Evolutionary conservation across 164 flowering plant species (phyloP), one percentile per base, ranked within the genome.

Genomic region (Brasenia schreberi): DNA sequence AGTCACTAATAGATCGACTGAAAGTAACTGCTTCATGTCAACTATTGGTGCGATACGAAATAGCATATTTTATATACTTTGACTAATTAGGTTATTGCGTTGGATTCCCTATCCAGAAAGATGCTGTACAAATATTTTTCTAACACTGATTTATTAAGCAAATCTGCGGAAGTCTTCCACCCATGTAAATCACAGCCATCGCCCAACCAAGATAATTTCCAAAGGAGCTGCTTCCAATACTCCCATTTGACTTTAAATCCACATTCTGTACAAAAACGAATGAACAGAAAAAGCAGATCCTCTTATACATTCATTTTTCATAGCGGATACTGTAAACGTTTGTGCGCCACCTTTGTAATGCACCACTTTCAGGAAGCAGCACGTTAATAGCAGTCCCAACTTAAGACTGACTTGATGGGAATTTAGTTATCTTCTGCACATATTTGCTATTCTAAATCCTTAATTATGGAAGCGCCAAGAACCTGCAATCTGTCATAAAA

Each of bases 161-260:
- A 70, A 91, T 89, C 72, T 91, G 97, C 6, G 97, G 96, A 67
- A 91, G 79, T 58, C 97, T 80, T 61, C 97, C 93, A 53, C 93
- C 92, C 92, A 91, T 79, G 82, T 91, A 91, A 45, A 88, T 84
- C 70, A 76, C 81, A 53, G 96, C 85, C 96, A 91, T 91, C 62
- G 80, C 82, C 97, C 97, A 91, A 60, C 97, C 96, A 61, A 89
- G 74, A 23, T 63, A 75, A 33, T 71, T 78, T 45, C 93, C 97
- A 43, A 84, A 67, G 18, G 69, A 77, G 73, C 76, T 72, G 67
- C 66, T 69, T 39, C 66, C 82, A 39, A 43, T 76, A 43, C 42
- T 71, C 27, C 62, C 77, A 16, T 9, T 18, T 63, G 44, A 63
- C 65, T 16, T 23, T 42, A 23, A 5, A 23, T 6, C 39, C 39